Percentiles rank a stretch among this genome's conserved stretches.
Evolutionary conservation across 2,329 filamentous ascomycete species (phyloP).

Genomic region (Scedosporium apiospermum): DNA sequence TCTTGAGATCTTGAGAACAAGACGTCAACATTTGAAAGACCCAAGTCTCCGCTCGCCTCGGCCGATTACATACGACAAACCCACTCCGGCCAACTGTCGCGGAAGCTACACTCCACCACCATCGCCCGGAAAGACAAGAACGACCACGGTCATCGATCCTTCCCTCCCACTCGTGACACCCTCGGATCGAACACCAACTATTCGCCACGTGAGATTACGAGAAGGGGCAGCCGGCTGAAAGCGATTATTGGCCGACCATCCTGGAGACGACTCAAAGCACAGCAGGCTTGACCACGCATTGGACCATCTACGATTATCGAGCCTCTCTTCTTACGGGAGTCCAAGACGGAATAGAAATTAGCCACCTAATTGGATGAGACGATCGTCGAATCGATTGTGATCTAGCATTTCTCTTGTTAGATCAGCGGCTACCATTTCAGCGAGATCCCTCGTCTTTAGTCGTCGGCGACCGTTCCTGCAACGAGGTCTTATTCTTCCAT

Average conservation of each 20-base stretch:
- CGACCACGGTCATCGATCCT: not conserved
- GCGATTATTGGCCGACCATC: not conserved
- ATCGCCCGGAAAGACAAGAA: no score
- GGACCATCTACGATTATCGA: not conserved
- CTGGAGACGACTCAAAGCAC: not conserved
- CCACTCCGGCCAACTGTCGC: not conserved
- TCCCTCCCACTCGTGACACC: not conserved
- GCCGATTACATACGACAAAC: not conserved
- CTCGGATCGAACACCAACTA: not conserved
- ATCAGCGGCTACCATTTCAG: not conserved
- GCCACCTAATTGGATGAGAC: not conserved
- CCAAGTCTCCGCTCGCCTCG: not conserved
- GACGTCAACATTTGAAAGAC: not conserved
- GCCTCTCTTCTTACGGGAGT: not conserved
- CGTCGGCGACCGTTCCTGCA: not conserved
- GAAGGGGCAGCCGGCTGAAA: not conserved
- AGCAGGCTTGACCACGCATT: not conserved
- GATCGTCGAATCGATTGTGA: not conserved
- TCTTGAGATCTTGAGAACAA: no score
- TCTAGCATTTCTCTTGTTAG: not conserved
- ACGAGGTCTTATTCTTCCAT: not conserved
- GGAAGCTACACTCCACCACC: not conserved
- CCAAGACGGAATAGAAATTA: not conserved
- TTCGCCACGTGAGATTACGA: not conserved
- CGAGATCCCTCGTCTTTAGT: not conserved